Evolutionary conservation across 768 basidiomycete genomes (phyloP).

Genomic region (Nevesoporus exiguus): DNA sequence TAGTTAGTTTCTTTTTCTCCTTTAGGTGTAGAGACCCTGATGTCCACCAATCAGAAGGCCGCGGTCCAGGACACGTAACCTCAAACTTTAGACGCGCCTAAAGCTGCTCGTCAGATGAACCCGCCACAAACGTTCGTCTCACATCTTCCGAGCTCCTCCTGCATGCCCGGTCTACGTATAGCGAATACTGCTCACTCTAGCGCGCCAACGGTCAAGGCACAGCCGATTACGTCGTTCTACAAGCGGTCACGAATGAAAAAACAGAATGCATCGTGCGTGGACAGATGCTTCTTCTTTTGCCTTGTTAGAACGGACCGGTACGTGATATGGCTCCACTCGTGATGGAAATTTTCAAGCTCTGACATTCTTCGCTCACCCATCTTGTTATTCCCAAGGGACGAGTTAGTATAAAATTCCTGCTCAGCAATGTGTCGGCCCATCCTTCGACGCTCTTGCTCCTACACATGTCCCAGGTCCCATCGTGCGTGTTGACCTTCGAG

Average conservation of each 20-base stretch:
- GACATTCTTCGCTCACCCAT: background rate
- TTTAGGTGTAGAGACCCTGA: no score
- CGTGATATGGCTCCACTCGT: background rate
- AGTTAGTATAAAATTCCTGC: slow-evolving; percentile 10
- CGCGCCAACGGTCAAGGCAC: background rate
- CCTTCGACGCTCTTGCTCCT: slow-evolving; percentile 6
- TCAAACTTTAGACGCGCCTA: no score
- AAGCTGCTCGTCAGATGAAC: no score
- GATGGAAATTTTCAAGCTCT: background rate
- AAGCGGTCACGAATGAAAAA: slow-evolving; percentile 1
- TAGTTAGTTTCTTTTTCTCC: no score
- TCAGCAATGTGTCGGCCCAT: background rate
- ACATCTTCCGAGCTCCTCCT: background rate
- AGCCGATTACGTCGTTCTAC: slow-evolving; percentile 9
- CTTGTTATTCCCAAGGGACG: background rate
- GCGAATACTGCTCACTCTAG: background rate
- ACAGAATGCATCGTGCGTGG: background rate
- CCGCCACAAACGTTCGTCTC: background rate
- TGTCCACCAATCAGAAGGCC: no score
- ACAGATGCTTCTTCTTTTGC: slow-evolving; percentile 3
- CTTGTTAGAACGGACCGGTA: background rate
- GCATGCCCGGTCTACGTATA: background rate
- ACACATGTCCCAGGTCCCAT: slow-evolving; percentile 19
- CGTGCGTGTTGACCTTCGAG: slow-evolving; percentile 15
- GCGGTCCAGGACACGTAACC: no score